phyloP scores from a whole-genome alignment of 805 yeast species.

The Candida oleophila region DNA sequence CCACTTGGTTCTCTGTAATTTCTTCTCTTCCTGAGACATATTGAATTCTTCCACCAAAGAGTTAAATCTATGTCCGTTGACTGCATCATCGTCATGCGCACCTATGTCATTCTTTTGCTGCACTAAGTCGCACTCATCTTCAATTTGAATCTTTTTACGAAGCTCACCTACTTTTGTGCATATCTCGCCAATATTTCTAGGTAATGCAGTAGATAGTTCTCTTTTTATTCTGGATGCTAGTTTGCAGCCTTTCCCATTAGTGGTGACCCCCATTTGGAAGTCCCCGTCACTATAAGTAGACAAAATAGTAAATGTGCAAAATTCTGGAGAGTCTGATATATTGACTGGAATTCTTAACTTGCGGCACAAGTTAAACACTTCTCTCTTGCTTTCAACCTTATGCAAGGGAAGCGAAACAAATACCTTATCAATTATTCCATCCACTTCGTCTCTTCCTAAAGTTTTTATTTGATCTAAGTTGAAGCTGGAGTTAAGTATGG shows the following conservation, averaged over 20 bases:
- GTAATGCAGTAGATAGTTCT: slow-evolving; percentile 64
- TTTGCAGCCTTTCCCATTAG: slow-evolving; percentile 87
- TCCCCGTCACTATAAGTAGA: slow-evolving; percentile 71
- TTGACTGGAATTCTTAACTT: slow-evolving; percentile 77
- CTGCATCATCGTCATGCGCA: slow-evolving; percentile 67
- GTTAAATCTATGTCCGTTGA: slow-evolving; percentile 60
- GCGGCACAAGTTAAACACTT: slow-evolving; percentile 52
- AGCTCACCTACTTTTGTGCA: slow-evolving; percentile 70
- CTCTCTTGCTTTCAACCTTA: slow-evolving; percentile 27
- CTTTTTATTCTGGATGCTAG: slow-evolving; percentile 78
- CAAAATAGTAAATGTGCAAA: slow-evolving; percentile 72
- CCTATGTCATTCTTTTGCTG: slow-evolving; percentile 41
- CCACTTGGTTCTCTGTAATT: slow-evolving; percentile 73
- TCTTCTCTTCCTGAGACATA: slow-evolving; percentile 50
- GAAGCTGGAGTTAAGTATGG: slow-evolving; percentile 18
- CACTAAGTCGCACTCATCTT: slow-evolving; percentile 38
- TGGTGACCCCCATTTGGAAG: slow-evolving; percentile 79
- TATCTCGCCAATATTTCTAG: slow-evolving; percentile 65
- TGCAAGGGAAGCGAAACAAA: slow-evolving; percentile 53
- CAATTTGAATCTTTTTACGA: slow-evolving; percentile 52
- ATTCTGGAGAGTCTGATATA: slow-evolving; percentile 68
- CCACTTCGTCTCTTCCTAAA: slow-evolving; percentile 63
- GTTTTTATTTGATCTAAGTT: slow-evolving; percentile 45
- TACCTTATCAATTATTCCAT: slow-evolving; percentile 68
- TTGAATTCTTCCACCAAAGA: slow-evolving; percentile 59